Conservation (phyloP, 306 rosid species). For the Ormosia semicastrata region DNA sequence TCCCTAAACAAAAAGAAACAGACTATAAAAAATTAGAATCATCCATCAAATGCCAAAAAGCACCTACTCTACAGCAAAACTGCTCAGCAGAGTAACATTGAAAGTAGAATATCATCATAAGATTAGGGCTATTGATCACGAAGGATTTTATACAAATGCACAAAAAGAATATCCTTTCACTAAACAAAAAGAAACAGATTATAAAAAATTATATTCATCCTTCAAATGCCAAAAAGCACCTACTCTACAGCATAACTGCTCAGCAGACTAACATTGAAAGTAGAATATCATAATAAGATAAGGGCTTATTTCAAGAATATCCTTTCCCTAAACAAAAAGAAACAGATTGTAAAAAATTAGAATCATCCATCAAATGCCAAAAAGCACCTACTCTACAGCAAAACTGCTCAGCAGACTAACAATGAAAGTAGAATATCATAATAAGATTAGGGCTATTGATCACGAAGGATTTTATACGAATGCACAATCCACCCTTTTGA, state of each 20-base stretch:
- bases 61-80: not conserved
- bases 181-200: constrained; percentile 23
- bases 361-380: not conserved
- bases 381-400: not conserved
- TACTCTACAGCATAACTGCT: not conserved
- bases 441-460: not conserved
- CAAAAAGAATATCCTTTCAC: constrained; percentile 61
- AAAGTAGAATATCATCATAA: not conserved
- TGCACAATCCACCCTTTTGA: not conserved
- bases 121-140: not conserved
- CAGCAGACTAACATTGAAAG: not conserved
- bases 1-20: constrained; percentile 46
- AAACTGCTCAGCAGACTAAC: not conserved
- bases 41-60: not conserved
- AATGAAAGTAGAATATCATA: not conserved
- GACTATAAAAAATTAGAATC: not conserved
- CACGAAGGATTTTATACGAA: not conserved
- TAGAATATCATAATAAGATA: too few species aligned
- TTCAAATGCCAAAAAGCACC: not conserved
- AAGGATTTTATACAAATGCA: not conserved
- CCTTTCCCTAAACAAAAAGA: constrained; percentile 52
- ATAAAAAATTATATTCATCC: not conserved
- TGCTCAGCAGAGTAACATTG: not conserved
- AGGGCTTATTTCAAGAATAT: constrained; percentile 28
- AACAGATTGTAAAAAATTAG: not conserved